Evolutionary conservation across 441 rosid species (phyloP).

Genomic region (Codiaeum variegatum): DNA sequence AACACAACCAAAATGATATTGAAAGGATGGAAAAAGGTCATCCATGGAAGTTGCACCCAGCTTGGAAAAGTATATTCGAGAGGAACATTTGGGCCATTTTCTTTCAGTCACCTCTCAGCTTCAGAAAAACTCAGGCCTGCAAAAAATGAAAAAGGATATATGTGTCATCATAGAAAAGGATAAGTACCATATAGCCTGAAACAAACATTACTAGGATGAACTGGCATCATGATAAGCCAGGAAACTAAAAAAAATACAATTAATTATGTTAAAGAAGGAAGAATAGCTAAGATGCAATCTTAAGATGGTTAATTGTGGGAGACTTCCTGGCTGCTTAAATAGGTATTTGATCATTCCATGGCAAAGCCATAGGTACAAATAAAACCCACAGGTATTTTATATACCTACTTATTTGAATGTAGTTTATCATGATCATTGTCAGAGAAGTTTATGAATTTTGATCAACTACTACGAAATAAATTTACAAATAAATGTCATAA

Average conservation of each 20-base stretch:
- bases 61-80: slow-evolving; percentile 41
- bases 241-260: background rate
- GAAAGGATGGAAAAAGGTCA: slow-evolving; percentile 65
- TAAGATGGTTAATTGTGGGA: background rate
- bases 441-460: too few relatives aligned
- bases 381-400: too few relatives aligned
- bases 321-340: background rate
- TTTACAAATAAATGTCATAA: too few relatives aligned
- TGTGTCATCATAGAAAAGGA: background rate
- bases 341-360: background rate
- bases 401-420: too few relatives aligned
- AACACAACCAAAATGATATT: slow-evolving; percentile 60
- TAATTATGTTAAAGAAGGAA: background rate
- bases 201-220: background rate
- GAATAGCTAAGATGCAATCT: background rate
- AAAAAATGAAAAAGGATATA: slow-evolving; percentile 4
- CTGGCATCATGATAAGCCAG: background rate
- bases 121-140: slow-evolving; percentile 68
- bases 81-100: slow-evolving; percentile 63
- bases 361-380: background rate
- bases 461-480: too few relatives aligned
- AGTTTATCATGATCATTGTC: too few relatives aligned
- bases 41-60: slow-evolving; percentile 68
- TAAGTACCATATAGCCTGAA: background rate
- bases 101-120: slow-evolving; percentile 62